These are phyloP conservation scores for Sugiyamaella valdiviana DNA, from an alignment of 805 yeast genomes.

Conservation along the genomic window DNA sequence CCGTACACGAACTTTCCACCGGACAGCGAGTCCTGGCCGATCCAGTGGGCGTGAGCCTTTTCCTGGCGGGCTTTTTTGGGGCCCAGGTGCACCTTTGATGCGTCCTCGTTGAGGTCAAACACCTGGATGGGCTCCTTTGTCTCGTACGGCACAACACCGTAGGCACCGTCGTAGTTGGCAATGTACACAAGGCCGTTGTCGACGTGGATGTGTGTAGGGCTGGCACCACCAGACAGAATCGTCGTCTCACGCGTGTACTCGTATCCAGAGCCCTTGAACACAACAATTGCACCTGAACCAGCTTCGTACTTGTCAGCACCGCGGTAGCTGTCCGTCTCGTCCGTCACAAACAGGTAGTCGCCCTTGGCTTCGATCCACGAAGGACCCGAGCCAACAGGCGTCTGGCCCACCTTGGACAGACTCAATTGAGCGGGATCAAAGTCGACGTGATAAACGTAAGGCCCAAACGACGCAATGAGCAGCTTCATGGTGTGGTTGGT, in stretches of 20 bases:
- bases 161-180: slow-evolving; percentile 11
- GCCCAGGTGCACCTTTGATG: slow-evolving; percentile 3
- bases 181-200: neutral
- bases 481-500: slow-evolving; percentile 4
- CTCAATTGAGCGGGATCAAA: slow-evolving; percentile 1
- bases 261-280: neutral
- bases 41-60: slow-evolving; percentile 13
- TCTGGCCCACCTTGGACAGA: slow-evolving; percentile 1
- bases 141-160: slow-evolving; percentile 1
- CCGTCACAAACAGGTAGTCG: slow-evolving; percentile 2
- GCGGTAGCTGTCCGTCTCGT: slow-evolving; percentile 5
- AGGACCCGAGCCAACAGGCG: slow-evolving; percentile 4
- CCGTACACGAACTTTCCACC: slow-evolving; percentile 4
- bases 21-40: slow-evolving; percentile 6
- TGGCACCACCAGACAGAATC: slow-evolving; percentile 7
- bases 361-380: slow-evolving; percentile 7
- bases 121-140: slow-evolving; percentile 4
- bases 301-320: slow-evolving; percentile 7
- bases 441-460: slow-evolving; percentile 6
- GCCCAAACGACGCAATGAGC: slow-evolving; percentile 11
- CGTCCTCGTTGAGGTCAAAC: neutral
- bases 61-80: slow-evolving; percentile 11
- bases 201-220: slow-evolving; percentile 10
- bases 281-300: slow-evolving; percentile 4
- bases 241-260: slow-evolving; percentile 2